Evolutionary conservation across 371 early-diverging fungal species (phyloP), one percentile per base, ranked within the genome.

Genomic region (Blakeslea trispora): DNA sequence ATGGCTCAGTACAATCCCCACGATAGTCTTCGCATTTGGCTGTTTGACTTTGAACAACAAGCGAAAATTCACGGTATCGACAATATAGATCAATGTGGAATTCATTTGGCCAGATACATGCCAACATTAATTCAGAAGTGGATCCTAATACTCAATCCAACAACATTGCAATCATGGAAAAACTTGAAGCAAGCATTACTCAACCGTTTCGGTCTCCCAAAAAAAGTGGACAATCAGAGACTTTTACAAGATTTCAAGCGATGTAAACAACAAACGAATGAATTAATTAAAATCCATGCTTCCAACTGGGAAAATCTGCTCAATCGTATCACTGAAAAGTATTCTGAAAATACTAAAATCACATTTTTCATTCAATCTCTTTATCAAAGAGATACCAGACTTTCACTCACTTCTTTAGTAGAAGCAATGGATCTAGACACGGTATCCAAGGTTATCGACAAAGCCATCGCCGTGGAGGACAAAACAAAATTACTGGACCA

Each of bases 291-390:
- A 21, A n/a, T 53, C 2, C 47, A 47, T 47, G 44, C 53, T 31
- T 21, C 53, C 0, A 53, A 53, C 6, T 53, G 18, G 9, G 53
- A 53, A 32, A 21, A 53, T 53, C 3, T 32, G 13, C 19, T 43
- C 1, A 53, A 44, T 32, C 19, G 42, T 0, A 53, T 53, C 14
- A 17, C 44, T 31, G 44, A 53, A 15, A 53, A 28, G 11, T 53
- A 28, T 43, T 5, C 53, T 28, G 34, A 53, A 19, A 8, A 53
- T 9, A 43, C 44, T 1, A 28, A 53, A 44, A 53, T 53, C 10
- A 28, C 53, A 5, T 17, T 37, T 3, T 43, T 53, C 23, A 53
- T 53, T 19, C 9, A 53, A 32, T 50, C 51, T 28, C 32, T 53
- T 2, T 43, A 53, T 18, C 3, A 53, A 17, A 37, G 23, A n/a